Evolutionary conservation across 2,329 filamentous ascomycete genomes (phyloP).

Genomic region (Aspergillus felis): DNA sequence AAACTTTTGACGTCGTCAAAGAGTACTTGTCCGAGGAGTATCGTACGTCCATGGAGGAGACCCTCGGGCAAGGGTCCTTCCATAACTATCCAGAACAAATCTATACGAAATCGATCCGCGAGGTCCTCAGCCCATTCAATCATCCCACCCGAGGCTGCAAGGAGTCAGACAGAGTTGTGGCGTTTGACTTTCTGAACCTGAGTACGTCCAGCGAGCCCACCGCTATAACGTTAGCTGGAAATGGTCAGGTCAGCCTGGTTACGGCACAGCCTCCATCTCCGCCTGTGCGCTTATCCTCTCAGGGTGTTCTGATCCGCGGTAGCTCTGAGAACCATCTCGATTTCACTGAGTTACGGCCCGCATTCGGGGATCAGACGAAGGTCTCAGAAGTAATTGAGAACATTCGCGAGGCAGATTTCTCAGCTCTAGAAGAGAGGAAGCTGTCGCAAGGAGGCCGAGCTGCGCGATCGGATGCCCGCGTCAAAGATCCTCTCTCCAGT

Average conservation of each 20-base stretch:
- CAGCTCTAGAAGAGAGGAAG: conserved; percentile 9
- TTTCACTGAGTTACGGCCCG: conserved; percentile 30
- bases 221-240: conserved; percentile 51
- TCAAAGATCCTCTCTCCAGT: conserved; percentile 30
- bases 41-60: conserved; percentile 36
- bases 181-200: conserved; percentile 58
- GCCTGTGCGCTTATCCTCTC: conserved; percentile 37
- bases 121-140: conserved; percentile 44
- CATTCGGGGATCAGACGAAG: conserved; percentile 22
- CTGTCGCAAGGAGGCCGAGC: background rate
- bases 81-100: conserved; percentile 41
- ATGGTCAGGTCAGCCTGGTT: conserved; percentile 48
- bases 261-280: conserved; percentile 43
- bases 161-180: conserved; percentile 51
- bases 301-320: conserved; percentile 32
- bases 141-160: conserved; percentile 41
- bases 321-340: conserved; percentile 23
- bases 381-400: conserved; percentile 27
- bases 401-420: conserved; percentile 23
- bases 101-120: conserved; percentile 44
- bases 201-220: conserved; percentile 47
- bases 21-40: conserved; percentile 43
- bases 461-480: conserved; percentile 1
- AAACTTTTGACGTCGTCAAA: conserved; percentile 52
- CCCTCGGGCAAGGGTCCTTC: conserved; percentile 38